Evolutionary conservation across 352 stramenopile genomes (phyloP).

Genomic region (Pythium aphanidermatum): DNA sequence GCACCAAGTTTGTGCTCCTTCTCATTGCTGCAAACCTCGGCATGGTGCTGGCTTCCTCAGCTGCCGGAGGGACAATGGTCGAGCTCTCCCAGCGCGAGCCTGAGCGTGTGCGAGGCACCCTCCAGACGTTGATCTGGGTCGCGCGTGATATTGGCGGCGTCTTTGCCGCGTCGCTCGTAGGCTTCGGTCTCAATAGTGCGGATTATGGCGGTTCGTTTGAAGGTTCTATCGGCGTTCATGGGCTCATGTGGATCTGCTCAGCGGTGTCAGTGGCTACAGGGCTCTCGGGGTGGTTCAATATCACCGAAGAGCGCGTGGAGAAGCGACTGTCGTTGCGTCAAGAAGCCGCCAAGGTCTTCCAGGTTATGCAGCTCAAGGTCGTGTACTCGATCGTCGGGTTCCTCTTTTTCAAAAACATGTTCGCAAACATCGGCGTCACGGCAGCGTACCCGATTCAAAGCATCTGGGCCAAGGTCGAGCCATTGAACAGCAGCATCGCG

Average conservation of each 20-base stretch:
- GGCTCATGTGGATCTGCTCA: slow-evolving; percentile 16
- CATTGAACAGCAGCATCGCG: slow-evolving; percentile 25
- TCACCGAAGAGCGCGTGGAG: slow-evolving; percentile 22
- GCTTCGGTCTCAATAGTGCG: slow-evolving; percentile 27
- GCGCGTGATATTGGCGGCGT: slow-evolving; percentile 9
- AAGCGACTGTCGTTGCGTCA: slow-evolving; percentile 14
- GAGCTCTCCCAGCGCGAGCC: slow-evolving; percentile 31
- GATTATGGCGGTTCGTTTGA: slow-evolving; percentile 24
- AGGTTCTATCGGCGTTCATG: slow-evolving; percentile 12
- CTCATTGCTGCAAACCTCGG: slow-evolving; percentile 51
- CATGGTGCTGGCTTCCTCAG: slow-evolving; percentile 49
- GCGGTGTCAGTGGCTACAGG: slow-evolving; percentile 9
- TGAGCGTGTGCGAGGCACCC: slow-evolving; percentile 19
- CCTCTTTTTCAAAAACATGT: slow-evolving; percentile 28
- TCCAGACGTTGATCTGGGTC: slow-evolving; percentile 28
- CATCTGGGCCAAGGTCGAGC: slow-evolving; percentile 23
- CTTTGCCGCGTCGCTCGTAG: slow-evolving; percentile 18
- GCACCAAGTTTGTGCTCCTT: slow-evolving; percentile 30
- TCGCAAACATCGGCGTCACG: slow-evolving; percentile 23
- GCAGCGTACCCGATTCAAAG: slow-evolving; percentile 22
- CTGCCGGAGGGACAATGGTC: slow-evolving; percentile 35
- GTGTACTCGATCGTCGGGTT: slow-evolving; percentile 26
- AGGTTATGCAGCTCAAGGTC: slow-evolving; percentile 24
- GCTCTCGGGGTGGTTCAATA: slow-evolving; percentile 18
- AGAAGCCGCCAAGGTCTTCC: slow-evolving; percentile 18